These are phyloP conservation scores for Kurtzmaniella natalensis DNA, from an alignment of 1,139 yeast genomes.

Conservation along the genomic window DNA sequence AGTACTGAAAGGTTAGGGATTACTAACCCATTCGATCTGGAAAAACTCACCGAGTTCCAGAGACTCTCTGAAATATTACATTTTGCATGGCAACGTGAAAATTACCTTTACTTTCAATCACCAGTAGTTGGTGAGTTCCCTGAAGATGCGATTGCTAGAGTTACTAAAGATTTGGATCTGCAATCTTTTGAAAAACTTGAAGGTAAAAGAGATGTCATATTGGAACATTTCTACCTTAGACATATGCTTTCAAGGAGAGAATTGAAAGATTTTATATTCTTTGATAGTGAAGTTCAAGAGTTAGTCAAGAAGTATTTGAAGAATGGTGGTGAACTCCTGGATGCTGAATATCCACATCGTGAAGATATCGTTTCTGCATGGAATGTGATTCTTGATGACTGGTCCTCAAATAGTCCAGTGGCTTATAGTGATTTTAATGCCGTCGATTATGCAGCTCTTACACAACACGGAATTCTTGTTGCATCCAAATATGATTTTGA, in stretches of 20 bases:
- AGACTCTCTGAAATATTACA: background rate
- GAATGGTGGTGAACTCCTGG: background rate
- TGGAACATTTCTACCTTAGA: conserved; percentile 1
- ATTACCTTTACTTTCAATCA: too few relatives aligned
- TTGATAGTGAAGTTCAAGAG: background rate
- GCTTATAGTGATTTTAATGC: background rate
- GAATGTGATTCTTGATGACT: background rate
- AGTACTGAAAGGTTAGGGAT: background rate
- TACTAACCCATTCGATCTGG: background rate
- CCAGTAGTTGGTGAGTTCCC: background rate
- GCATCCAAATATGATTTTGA: too few relatives aligned
- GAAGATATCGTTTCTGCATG: conserved; percentile 1
- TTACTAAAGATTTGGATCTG: background rate
- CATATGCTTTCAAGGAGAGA: background rate
- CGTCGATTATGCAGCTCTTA: too few relatives aligned
- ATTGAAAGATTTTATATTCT: background rate
- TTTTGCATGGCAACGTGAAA: background rate
- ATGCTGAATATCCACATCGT: background rate
- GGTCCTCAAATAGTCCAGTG: background rate
- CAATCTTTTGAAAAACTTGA: too few relatives aligned
- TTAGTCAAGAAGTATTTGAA: background rate
- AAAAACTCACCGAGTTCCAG: background rate
- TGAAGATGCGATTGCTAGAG: background rate
- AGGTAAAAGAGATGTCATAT: background rate
- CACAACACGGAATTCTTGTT: too few relatives aligned